phyloP scores from a whole-genome alignment of 768 basidiomycete species.

The Russula vinacea region DNA sequence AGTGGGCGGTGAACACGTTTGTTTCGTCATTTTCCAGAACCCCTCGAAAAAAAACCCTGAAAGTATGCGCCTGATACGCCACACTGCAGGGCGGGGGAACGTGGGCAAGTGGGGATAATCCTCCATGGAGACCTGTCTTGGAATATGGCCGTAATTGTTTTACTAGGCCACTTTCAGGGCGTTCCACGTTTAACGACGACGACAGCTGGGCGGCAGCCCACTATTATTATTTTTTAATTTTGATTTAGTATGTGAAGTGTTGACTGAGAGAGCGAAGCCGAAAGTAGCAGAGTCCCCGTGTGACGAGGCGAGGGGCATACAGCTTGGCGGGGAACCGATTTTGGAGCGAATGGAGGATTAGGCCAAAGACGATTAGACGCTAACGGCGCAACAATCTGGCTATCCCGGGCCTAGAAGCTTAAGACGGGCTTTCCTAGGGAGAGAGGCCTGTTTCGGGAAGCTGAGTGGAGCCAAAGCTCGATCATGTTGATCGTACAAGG shows the following conservation, averaged over 20 bases:
- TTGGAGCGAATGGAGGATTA: neutral
- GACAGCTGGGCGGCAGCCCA: neutral
- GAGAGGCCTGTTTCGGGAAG: slow-evolving; percentile 15
- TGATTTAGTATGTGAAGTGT: neutral
- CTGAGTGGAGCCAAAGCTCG: slow-evolving; percentile 11
- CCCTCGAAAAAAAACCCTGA: neutral
- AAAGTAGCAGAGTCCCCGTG: slow-evolving; percentile 1
- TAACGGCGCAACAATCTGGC: neutral
- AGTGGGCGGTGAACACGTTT: slow-evolving; percentile 7
- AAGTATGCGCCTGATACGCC: slow-evolving; percentile 11
- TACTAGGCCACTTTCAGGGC: slow-evolving; percentile 9
- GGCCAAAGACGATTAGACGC: neutral
- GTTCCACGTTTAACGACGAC: slow-evolving; percentile 22
- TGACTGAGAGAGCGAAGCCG: neutral
- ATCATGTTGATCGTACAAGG: slow-evolving; percentile 21
- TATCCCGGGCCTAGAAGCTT: neutral
- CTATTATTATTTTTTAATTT: neutral
- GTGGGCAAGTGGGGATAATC: neutral
- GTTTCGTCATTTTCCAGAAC: slow-evolving; percentile 25
- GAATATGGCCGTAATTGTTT: neutral
- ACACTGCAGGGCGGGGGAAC: neutral
- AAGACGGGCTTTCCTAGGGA: slow-evolving; percentile 4
- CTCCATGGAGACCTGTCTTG: neutral
- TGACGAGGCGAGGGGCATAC: slow-evolving; percentile 12
- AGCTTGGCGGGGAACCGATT: neutral